Evolutionary conservation across 169 alveolate genomes (phyloP).

Genomic region (Perkinsus chesapeaki): DNA sequence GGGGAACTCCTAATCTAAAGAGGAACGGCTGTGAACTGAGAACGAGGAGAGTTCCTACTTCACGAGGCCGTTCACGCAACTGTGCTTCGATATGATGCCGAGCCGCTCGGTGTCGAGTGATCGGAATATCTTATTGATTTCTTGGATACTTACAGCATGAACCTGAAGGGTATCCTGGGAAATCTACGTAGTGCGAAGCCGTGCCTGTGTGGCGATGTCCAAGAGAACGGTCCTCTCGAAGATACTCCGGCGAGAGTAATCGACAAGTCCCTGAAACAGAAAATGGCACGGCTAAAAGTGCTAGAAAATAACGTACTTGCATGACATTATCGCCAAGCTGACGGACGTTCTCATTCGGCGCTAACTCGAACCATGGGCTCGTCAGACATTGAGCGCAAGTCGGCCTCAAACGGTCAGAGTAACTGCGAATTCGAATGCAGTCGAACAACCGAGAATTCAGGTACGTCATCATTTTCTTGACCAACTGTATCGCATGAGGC

Average conservation of each 20-base stretch:
- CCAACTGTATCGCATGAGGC: background rate
- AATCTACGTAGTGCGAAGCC: background rate
- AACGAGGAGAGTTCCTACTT: background rate
- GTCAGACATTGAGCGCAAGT: background rate
- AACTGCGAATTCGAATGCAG: background rate
- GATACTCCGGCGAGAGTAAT: background rate
- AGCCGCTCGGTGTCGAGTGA: background rate
- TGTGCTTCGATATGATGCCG: background rate
- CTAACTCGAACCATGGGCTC: background rate
- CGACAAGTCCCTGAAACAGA: background rate
- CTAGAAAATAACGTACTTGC: too few species aligned
- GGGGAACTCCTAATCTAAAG: background rate
- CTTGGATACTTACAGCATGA: background rate
- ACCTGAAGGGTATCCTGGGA: background rate
- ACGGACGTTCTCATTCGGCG: background rate
- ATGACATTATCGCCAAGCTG: background rate
- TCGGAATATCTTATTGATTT: conserved; percentile 1
- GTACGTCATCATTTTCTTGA: background rate
- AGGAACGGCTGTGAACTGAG: background rate
- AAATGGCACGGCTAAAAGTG: background rate
- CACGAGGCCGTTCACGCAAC: background rate
- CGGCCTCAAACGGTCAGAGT: background rate
- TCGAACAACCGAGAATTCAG: background rate
- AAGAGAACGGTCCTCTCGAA: background rate
- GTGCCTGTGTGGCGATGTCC: background rate